Evolutionary conservation across 2,329 filamentous ascomycete species (phyloP).

Genomic region (Hypocrella siamensis): DNA sequence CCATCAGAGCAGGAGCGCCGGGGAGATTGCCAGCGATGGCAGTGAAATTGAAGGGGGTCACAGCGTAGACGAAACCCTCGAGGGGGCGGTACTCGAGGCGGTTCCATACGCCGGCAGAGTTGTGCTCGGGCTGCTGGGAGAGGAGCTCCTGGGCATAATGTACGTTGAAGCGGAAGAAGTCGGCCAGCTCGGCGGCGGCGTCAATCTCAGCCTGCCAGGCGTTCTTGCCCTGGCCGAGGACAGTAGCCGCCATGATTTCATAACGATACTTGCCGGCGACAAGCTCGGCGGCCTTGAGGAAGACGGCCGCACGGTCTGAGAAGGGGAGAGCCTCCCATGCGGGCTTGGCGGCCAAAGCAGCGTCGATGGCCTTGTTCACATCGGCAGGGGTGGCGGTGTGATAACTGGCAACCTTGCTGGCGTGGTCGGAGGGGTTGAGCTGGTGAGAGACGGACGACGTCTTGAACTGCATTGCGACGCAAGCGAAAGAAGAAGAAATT

Average conservation of each 20-base stretch:
- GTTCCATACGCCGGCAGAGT: constrained; percentile 80
- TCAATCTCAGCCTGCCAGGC: constrained; percentile 99
- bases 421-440: constrained; percentile 70
- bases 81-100: constrained; percentile 77
- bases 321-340: constrained; percentile 81
- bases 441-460: constrained; percentile 53
- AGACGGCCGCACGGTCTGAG: constrained; percentile 78
- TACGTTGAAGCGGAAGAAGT: constrained; percentile 91
- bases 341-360: constrained; percentile 72
- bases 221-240: constrained; percentile 95
- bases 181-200: constrained; percentile 76
- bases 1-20: constrained; percentile 70
- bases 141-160: constrained; percentile 88
- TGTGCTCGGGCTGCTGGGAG: constrained; percentile 69
- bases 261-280: constrained; percentile 88
- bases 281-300: constrained; percentile 89
- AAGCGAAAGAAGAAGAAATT: no score
- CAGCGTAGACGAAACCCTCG: constrained; percentile 89
- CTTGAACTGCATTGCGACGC: constrained; percentile 45
- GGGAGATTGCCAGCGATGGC: constrained; percentile 83
- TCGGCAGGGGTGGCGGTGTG: constrained; percentile 65
- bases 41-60: constrained; percentile 95
- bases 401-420: constrained; percentile 63
- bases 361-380: constrained; percentile 64
- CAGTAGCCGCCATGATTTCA: constrained; percentile 89